A percentile compares a stretch with the other conserved stretches of the same genome.
phyloP scores from a whole-genome alignment of 2,329 filamentous ascomycete genomes.

The Nemania sp. region DNA sequence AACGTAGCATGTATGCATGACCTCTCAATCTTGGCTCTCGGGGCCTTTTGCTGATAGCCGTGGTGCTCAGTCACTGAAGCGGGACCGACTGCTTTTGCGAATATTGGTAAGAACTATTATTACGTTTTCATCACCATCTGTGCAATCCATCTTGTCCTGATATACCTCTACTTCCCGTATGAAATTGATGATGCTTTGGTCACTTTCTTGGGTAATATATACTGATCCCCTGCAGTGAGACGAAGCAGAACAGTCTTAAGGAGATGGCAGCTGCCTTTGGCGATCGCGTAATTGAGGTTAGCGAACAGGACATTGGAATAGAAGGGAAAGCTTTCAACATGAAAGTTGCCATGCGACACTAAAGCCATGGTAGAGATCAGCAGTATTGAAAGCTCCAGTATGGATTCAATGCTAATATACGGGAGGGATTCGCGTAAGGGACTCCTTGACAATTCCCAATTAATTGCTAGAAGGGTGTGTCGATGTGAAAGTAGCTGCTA shows the following conservation, averaged over 20 bases:
- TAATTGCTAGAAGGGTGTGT: too few relatives aligned
- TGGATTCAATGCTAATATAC: too few relatives aligned
- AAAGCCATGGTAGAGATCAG: too few relatives aligned
- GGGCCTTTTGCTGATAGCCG: background rate
- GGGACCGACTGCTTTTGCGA: slow-evolving; percentile 59
- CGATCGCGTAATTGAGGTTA: slow-evolving; percentile 45
- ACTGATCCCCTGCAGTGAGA: slow-evolving; percentile 42
- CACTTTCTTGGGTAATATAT: too few relatives aligned
- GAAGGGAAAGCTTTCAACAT: slow-evolving; percentile 2
- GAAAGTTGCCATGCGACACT: background rate
- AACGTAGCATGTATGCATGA: slow-evolving; percentile 51
- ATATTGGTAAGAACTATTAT: slow-evolving; percentile 62
- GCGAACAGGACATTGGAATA: slow-evolving; percentile 1
- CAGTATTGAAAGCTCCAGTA: too few relatives aligned
- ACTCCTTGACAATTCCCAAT: too few relatives aligned
- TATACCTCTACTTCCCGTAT: slow-evolving; percentile 57
- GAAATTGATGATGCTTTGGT: background rate
- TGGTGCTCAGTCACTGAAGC: slow-evolving; percentile 48
- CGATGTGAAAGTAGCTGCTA: too few relatives aligned
- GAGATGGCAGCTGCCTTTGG: slow-evolving; percentile 54
- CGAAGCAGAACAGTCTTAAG: slow-evolving; percentile 51
- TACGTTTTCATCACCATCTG: slow-evolving; percentile 61
- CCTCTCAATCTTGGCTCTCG: background rate
- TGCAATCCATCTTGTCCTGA: slow-evolving; percentile 53
- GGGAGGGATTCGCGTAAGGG: too few relatives aligned